Base-by-base conservation (phyloP, 1,284 basidiomycete species). In the Malassezia sympodialis region DNA sequence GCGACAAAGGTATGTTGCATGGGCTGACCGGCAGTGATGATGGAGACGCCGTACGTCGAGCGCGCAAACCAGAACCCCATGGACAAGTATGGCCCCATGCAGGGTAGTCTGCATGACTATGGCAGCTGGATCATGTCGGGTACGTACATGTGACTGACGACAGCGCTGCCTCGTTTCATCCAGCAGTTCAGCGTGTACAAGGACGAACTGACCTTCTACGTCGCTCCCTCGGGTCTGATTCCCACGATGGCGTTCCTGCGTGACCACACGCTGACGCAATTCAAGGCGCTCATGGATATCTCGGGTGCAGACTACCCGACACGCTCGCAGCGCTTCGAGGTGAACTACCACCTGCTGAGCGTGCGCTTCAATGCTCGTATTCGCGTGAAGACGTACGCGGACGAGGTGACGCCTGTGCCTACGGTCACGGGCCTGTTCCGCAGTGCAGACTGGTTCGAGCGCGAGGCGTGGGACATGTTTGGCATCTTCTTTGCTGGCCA, bases 401-500 rank as follows among this genome's bases (percentile, higher is more conserved):
- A 88, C 63, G 94, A 99, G 77, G 84, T 87, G n/a, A 87, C 91
- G 66, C 83, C 88, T 39, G 88, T 98, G 8, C 94, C 93, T 0
- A 93, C 87, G 68, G 83, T 82, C 17, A 80, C 82, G 4, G 81
- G 82, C 21, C 65, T 96, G 24, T 99, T 86, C 80, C 81, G 83
- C 55, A 89, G 90, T 49, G 93, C 94, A 19, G 89, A 99, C 76
- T 99, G 94, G 94, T 93, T 90, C 75, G 94, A 99, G 78, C 83
- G 94, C 59, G 94, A 99, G 77, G 85, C 89, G 30, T 99, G 90
- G 88, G 94, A 99, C 78, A 82, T 99, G 79, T 99, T 81, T 75
- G 94, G 94, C 53, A 88, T 99, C 55, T 96, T 93, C 80, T 99
- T 98, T 80, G 82, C 84, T 57, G 86, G 85, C 47, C 94, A 99